Conservation (phyloP, 2,329 filamentous ascomycete species). For the Aspergillus pseudoterreus region DNA sequence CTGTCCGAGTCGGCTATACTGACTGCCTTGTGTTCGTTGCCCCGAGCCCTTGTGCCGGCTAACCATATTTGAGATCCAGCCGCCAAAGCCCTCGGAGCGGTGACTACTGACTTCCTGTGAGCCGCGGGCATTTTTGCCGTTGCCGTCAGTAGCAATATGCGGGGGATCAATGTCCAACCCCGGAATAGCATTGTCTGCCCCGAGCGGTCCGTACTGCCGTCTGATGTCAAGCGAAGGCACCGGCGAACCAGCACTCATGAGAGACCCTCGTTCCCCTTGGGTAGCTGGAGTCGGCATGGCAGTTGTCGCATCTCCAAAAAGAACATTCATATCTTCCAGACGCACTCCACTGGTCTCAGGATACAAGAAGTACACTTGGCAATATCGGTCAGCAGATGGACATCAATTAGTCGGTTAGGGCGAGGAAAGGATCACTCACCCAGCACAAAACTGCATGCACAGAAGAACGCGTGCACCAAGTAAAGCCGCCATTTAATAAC, state of each 20-base stretch:
- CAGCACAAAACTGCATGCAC: conserved; percentile 88
- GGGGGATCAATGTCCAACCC: conserved; percentile 79
- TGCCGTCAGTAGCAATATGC: conserved; percentile 49
- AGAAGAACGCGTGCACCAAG: conserved; percentile 94
- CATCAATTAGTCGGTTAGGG: not conserved
- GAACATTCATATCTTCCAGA: conserved; percentile 90
- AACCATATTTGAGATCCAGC: conserved; percentile 68
- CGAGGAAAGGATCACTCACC: conserved; percentile 58
- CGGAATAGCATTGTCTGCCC: conserved; percentile 68
- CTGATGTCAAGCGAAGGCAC: conserved; percentile 72
- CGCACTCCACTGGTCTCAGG: conserved; percentile 94
- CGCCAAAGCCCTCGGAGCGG: conserved; percentile 57
- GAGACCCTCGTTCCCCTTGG: conserved; percentile 74
- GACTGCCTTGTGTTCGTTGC: conserved; percentile 38
- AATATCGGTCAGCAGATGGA: conserved; percentile 12
- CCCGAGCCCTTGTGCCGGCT: conserved; percentile 44
- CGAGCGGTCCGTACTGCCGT: conserved; percentile 43
- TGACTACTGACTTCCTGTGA: conserved; percentile 31
- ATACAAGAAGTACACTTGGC: conserved; percentile 89
- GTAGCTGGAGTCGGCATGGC: conserved; percentile 75
- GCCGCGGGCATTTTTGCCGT: conserved; percentile 46
- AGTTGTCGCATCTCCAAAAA: conserved; percentile 91
- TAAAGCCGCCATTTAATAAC: conserved; percentile 92
- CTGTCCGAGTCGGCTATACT: conserved; percentile 46
- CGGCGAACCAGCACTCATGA: conserved; percentile 75